Conservation (phyloP, 2,329 filamentous ascomycete species). For the Rhinocladiella similis region DNA sequence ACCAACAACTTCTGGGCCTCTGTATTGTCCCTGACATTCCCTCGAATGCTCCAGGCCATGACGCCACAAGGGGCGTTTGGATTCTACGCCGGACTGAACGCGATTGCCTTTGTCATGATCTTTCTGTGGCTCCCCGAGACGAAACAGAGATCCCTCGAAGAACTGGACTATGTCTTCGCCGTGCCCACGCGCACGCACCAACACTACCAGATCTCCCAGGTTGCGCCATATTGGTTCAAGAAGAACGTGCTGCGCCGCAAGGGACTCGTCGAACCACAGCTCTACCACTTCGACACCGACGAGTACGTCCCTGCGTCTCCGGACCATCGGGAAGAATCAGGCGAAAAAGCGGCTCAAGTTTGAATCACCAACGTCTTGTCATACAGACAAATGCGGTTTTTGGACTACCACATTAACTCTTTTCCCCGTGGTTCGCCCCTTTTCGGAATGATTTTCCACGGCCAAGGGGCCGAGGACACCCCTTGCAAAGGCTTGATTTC, state of each 20-base stretch:
- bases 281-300: constrained; percentile 51
- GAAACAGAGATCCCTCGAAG: constrained; percentile 53
- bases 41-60: constrained; percentile 49
- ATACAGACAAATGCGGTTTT: too few species aligned
- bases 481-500: too few species aligned
- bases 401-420: too few species aligned
- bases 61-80: constrained; percentile 58
- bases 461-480: too few species aligned
- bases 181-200: constrained; percentile 60
- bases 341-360: too few species aligned
- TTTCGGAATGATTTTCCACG: too few species aligned
- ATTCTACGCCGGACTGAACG: constrained; percentile 57
- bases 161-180: constrained; percentile 60
- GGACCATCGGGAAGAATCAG: too few species aligned
- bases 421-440: too few species aligned
- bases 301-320: too few species aligned
- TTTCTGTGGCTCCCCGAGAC: constrained; percentile 62
- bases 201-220: constrained; percentile 57
- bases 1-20: constrained; percentile 51
- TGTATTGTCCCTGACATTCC: constrained; percentile 53
- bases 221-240: constrained; percentile 62
- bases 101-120: constrained; percentile 63
- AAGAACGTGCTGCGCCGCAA: constrained; percentile 57
- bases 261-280: constrained; percentile 47
- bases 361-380: too few species aligned